Percentiles rank a stretch among this genome's conserved stretches.
Conservation (phyloP, 2,329 filamentous ascomycete species). For the Pyrenophora graminea region DNA sequence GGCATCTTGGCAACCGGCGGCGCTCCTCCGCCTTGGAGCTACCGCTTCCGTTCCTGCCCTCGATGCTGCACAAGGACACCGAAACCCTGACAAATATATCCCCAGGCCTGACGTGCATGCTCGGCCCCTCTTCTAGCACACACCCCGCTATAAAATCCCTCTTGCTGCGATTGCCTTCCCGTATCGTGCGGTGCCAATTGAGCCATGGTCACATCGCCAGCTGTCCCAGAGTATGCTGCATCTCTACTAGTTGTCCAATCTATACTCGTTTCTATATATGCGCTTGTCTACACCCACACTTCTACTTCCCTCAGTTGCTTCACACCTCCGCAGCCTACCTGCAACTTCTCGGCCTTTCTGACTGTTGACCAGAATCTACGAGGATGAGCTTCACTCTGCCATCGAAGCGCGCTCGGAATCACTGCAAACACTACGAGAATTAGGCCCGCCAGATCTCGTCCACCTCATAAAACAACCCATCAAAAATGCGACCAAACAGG, state of each 20-base stretch:
- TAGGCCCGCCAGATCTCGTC: conserved; percentile 93
- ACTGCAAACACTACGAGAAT: conserved; percentile 81
- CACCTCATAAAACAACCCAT: conserved; percentile 82
- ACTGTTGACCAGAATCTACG: conserved; percentile 71
- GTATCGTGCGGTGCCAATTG: conserved; percentile 31
- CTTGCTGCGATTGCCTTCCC: conserved; percentile 11
- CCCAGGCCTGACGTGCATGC: conserved; percentile 14
- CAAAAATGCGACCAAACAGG: conserved; percentile 62
- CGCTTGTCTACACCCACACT: background rate
- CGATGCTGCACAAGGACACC: conserved; percentile 16
- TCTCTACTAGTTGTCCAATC: conserved; percentile 16
- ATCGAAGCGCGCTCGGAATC: conserved; percentile 92
- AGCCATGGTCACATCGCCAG: conserved; percentile 50
- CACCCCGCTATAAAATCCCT: conserved; percentile 11
- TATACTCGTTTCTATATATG: background rate
- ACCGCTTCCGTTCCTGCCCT: conserved; percentile 19
- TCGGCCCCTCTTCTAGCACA: conserved; percentile 15
- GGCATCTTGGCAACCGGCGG: conserved; percentile 21
- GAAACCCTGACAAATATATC: conserved; percentile 21
- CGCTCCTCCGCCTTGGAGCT: conserved; percentile 22
- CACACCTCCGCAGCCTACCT: background rate
- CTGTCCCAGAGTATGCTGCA: conserved; percentile 49
- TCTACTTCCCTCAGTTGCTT: background rate
- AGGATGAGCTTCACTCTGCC: conserved; percentile 88
- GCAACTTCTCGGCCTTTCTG: background rate